Evolutionary conservation across 768 basidiomycete species (phyloP).

Genomic region (Punctularia strigosozonata): DNA sequence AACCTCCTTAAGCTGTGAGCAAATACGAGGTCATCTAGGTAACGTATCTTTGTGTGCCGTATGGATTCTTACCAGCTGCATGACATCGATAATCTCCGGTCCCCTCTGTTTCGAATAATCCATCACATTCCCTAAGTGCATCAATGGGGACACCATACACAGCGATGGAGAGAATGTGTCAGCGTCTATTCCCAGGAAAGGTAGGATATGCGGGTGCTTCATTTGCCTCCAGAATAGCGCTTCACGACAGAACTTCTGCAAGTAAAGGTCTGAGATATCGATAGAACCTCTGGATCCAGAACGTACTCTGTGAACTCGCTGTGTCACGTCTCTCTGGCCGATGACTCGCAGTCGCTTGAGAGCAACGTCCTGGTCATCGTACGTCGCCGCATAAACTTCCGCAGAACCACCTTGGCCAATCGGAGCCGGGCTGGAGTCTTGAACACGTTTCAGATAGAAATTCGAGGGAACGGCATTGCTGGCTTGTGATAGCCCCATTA

Average conservation of each 20-base stretch:
- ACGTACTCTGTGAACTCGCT: too few species aligned
- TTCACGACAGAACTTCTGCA: constrained; percentile 2
- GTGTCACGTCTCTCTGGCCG: not conserved
- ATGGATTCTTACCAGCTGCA: too few species aligned
- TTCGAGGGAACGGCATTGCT: not conserved
- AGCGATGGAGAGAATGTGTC: not conserved
- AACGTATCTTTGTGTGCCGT: too few species aligned
- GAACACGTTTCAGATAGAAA: not conserved
- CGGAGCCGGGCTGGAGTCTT: not conserved
- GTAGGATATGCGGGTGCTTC: constrained; percentile 2
- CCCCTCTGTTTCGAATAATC: too few species aligned
- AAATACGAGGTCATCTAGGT: too few species aligned
- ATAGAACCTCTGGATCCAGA: too few species aligned
- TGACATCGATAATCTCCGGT: too few species aligned
- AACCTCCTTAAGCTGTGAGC: too few species aligned
- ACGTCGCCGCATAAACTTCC: not conserved
- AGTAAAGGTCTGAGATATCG: too few species aligned
- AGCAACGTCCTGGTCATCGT: not conserved
- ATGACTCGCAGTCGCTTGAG: not conserved
- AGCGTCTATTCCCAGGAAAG: constrained; percentile 2
- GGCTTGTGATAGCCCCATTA: not conserved
- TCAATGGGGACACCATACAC: constrained; percentile 3
- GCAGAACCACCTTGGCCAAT: not conserved
- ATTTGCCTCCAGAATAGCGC: constrained; percentile 3
- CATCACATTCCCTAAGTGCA: too few species aligned